Conservation (phyloP, 805 yeast species). For the Candida pseudofarinosa region DNA sequence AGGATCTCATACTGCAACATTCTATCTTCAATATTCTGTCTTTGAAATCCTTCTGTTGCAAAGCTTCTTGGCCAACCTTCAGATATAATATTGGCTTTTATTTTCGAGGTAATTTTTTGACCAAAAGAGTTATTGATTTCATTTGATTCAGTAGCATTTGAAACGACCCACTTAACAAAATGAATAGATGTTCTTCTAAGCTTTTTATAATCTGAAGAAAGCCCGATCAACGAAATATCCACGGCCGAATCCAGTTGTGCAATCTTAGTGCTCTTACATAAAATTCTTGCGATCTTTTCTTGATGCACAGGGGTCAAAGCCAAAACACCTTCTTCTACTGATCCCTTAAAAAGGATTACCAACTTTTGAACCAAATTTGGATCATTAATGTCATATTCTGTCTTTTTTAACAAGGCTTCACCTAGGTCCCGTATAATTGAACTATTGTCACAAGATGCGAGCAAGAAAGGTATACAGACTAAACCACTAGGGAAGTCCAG, state of each 20-base stretch:
- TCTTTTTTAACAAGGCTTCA: constrained; percentile 46
- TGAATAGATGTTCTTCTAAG: constrained; percentile 55
- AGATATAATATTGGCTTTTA: constrained; percentile 48
- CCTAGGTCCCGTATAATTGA: constrained; percentile 56
- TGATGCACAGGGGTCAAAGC: constrained; percentile 55
- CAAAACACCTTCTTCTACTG: constrained; percentile 33
- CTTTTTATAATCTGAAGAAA: constrained; percentile 49
- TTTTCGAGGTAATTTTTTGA: constrained; percentile 44
- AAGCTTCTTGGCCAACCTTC: constrained; percentile 56
- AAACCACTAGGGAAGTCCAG: constrained; percentile 35
- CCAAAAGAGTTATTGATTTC: constrained; percentile 24
- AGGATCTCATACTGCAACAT: constrained; percentile 73
- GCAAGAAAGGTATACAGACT: constrained; percentile 47
- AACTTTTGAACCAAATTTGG: constrained; percentile 39
- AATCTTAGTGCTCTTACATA: constrained; percentile 52
- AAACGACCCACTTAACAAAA: constrained; percentile 60
- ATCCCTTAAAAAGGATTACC: constrained; percentile 50
- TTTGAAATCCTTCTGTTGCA: neutral
- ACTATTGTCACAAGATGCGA: constrained; percentile 61
- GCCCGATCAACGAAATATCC: constrained; percentile 54
- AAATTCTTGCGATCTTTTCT: constrained; percentile 48
- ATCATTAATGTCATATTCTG: constrained; percentile 51
- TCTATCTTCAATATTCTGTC: constrained; percentile 39
- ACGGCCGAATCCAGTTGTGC: constrained; percentile 40
- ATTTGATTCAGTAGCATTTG: constrained; percentile 3